Percentiles rank a stretch among this genome's conserved stretches.
Conservation (phyloP, 495 filamentous ascomycete genomes). For the Penicillium ochrochloron region DNA sequence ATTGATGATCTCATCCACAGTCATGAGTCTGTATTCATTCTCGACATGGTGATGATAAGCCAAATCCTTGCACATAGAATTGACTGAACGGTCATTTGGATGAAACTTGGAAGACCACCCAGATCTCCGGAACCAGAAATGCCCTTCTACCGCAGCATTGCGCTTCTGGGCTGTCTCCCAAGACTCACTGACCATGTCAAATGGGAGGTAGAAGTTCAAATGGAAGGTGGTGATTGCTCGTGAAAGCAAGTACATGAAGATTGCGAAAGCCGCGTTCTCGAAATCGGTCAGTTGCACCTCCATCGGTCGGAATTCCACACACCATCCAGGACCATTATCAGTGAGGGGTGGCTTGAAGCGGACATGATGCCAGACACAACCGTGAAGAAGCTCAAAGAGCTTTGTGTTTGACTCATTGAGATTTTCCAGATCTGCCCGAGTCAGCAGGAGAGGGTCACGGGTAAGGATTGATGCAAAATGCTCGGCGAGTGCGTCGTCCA, state of each 20-base stretch:
- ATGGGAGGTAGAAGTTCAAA: slow-evolving; percentile 91
- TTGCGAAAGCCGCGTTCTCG: slow-evolving; percentile 86
- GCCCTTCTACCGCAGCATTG: slow-evolving; percentile 73
- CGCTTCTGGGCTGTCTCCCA: slow-evolving; percentile 84
- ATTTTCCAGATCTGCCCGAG: slow-evolving; percentile 75
- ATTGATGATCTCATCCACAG: slow-evolving; percentile 1
- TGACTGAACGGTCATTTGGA: neutral
- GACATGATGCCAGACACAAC: slow-evolving; percentile 93
- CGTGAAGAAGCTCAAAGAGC: slow-evolving; percentile 90
- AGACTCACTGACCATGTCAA: slow-evolving; percentile 68
- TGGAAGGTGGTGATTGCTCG: slow-evolving; percentile 81
- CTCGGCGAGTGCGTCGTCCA: slow-evolving; percentile 86
- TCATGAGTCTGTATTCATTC: slow-evolving; percentile 1
- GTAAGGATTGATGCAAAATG: slow-evolving; percentile 94
- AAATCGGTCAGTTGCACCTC: slow-evolving; percentile 93
- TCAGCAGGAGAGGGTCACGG: slow-evolving; percentile 86
- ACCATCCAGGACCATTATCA: slow-evolving; percentile 77
- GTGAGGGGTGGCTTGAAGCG: slow-evolving; percentile 85
- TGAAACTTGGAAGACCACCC: slow-evolving; percentile 39
- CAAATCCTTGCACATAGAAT: neutral
- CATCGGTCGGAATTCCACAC: slow-evolving; percentile 91
- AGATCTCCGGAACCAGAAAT: slow-evolving; percentile 72
- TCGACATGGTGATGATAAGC: neutral
- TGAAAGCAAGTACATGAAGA: slow-evolving; percentile 88
- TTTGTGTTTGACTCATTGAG: slow-evolving; percentile 77